phyloP scores from a whole-genome alignment of 495 filamentous ascomycete genomes.

The Terfezia boudieri region DNA sequence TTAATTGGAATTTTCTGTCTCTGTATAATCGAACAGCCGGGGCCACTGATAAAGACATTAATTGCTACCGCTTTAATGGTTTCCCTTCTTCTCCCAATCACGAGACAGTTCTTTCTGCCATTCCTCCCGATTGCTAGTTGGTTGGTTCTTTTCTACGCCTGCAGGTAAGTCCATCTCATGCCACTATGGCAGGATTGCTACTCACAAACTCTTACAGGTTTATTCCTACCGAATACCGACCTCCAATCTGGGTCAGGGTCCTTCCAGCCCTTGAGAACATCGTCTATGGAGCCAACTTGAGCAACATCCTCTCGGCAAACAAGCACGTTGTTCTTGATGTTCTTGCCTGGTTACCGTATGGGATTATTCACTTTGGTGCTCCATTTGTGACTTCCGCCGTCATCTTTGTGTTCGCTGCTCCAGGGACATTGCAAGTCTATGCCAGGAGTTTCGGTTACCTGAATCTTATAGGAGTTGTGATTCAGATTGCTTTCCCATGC shows the following conservation, averaged over 20 bases:
- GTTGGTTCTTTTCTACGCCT: conserved; percentile 71
- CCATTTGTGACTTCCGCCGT: conserved; percentile 50
- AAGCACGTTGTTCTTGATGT: conserved; percentile 59
- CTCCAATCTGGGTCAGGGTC: conserved; percentile 83
- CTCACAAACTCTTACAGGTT: conserved; percentile 32
- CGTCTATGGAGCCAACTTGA: conserved; percentile 83
- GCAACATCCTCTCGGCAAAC: conserved; percentile 81
- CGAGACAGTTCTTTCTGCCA: conserved; percentile 76
- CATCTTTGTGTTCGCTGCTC: conserved; percentile 73
- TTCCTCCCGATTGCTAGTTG: conserved; percentile 65
- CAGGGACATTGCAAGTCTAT: conserved; percentile 65
- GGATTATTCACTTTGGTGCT: conserved; percentile 64
- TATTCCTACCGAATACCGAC: conserved; percentile 62
- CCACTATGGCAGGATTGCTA: background rate
- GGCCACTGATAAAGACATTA: conserved; percentile 45
- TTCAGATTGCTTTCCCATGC: conserved; percentile 78
- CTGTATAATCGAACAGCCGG: conserved; percentile 51
- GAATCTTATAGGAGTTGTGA: conserved; percentile 62
- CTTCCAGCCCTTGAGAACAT: conserved; percentile 93
- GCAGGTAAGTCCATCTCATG: conserved; percentile 40
- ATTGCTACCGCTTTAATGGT: conserved; percentile 40
- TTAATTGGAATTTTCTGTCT: conserved; percentile 60
- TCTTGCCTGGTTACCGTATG: conserved; percentile 84
- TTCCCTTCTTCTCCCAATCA: conserved; percentile 63
- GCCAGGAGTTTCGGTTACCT: conserved; percentile 76